Evolutionary conservation across 2,329 filamentous ascomycete genomes (phyloP).

Genomic region (Esteya vermicola): DNA sequence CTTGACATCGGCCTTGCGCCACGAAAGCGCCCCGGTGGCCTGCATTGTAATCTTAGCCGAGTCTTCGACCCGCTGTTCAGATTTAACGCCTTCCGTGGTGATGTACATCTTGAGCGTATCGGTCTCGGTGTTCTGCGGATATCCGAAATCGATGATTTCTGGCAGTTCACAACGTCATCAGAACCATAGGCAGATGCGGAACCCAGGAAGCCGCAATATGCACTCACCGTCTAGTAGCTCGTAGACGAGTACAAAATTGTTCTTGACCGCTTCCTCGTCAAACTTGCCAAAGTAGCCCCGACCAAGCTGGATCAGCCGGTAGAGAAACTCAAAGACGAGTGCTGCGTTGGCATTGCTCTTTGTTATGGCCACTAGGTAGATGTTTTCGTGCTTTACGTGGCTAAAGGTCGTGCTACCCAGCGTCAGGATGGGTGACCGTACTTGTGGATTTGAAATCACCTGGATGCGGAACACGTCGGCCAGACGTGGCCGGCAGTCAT

Average conservation of each 20-base stretch:
- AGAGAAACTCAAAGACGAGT: slow-evolving; percentile 94
- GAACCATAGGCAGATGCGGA: not conserved
- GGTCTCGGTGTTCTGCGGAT: slow-evolving; percentile 96
- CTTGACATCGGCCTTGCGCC: slow-evolving; percentile 94
- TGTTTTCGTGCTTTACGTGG: slow-evolving; percentile 99
- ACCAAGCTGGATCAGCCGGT: slow-evolving; percentile 77
- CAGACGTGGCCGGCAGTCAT: slow-evolving; percentile 92
- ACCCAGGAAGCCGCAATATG: not conserved
- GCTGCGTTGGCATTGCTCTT: slow-evolving; percentile 99
- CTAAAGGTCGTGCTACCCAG: slow-evolving; percentile 97
- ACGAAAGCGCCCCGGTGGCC: slow-evolving; percentile 90
- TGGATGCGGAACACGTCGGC: slow-evolving; percentile 99
- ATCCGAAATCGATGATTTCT: slow-evolving; percentile 99
- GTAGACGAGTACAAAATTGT: slow-evolving; percentile 98
- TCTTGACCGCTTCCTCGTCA: slow-evolving; percentile 98
- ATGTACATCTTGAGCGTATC: slow-evolving; percentile 99
- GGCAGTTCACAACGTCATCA: slow-evolving; percentile 8
- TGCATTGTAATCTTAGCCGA: slow-evolving; percentile 99
- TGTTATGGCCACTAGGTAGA: slow-evolving; percentile 92
- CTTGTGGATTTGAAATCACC: slow-evolving; percentile 95
- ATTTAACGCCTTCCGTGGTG: slow-evolving; percentile 96
- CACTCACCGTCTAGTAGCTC: slow-evolving; percentile 76
- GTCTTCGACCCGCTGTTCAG: slow-evolving; percentile 71
- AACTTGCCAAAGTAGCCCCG: slow-evolving; percentile 98
- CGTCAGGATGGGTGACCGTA: slow-evolving; percentile 92